A percentile compares a stretch with the other conserved stretches of the same genome.
phyloP scores from a whole-genome alignment of 345 rosid genomes.

The Gynandropsis gynandra region DNA sequence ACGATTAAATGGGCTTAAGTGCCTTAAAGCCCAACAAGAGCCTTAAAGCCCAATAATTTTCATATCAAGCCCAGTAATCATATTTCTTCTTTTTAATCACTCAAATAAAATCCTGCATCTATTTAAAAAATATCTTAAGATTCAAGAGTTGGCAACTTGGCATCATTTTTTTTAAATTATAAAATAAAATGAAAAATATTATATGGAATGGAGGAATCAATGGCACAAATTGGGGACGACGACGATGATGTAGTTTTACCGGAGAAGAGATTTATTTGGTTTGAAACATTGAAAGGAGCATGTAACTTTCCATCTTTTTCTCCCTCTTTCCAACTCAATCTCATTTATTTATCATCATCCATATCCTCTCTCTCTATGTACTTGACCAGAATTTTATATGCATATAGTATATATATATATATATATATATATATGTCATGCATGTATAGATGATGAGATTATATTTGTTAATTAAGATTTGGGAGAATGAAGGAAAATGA shows the following conservation, averaged over 20 bases:
- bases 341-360: constrained; percentile 10
- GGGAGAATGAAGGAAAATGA: constrained; percentile 22
- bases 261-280: constrained; percentile 32
- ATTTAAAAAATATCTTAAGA: too few relatives aligned
- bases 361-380: background rate
- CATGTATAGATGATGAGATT: background rate
- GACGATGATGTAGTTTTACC: constrained; percentile 24
- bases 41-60: too few relatives aligned
- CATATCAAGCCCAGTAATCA: too few relatives aligned
- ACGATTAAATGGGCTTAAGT: too few relatives aligned
- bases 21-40: too few relatives aligned
- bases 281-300: constrained; percentile 28
- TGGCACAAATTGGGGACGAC: constrained; percentile 22
- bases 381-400: background rate
- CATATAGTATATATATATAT: too few relatives aligned
- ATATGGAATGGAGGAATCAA: constrained; percentile 21
- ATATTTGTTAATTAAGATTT: constrained; percentile 17
- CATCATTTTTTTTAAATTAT: background rate
- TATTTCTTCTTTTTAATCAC: too few relatives aligned
- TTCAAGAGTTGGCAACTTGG: background rate
- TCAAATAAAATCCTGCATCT: too few relatives aligned
- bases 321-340: constrained; percentile 31
- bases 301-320: constrained; percentile 17
- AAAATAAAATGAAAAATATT: constrained; percentile 12
- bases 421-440: too few relatives aligned